phyloP scores from a whole-genome alignment of 2,329 filamentous ascomycete species.

The Pyrenochaeta sp. region DNA sequence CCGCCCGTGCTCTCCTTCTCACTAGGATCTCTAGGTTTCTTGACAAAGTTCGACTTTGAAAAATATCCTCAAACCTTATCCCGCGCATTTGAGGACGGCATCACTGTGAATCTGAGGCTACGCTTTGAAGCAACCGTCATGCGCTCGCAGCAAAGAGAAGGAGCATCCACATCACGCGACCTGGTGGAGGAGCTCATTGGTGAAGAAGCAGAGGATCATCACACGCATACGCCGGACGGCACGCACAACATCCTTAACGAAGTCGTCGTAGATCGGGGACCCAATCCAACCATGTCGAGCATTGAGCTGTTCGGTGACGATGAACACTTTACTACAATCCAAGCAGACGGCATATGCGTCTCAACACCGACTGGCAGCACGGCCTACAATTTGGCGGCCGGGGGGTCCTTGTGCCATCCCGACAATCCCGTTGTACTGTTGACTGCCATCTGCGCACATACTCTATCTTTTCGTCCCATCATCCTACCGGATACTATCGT shows the following conservation, averaged over 20 bases:
- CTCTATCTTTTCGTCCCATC: constrained; percentile 93
- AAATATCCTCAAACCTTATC: constrained; percentile 73
- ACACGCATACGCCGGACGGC: constrained; percentile 83
- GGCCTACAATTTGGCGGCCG: constrained; percentile 93
- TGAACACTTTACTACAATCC: constrained; percentile 91
- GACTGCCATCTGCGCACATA: constrained; percentile 93
- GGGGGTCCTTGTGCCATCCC: constrained; percentile 93
- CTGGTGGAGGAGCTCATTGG: constrained; percentile 90
- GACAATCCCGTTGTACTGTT: constrained; percentile 97
- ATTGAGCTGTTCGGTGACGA: constrained; percentile 95
- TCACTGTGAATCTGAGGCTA: constrained; percentile 85
- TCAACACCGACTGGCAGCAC: constrained; percentile 95
- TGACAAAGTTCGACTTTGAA: constrained; percentile 95
- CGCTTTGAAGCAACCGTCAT: constrained; percentile 95
- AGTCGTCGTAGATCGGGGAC: constrained; percentile 92
- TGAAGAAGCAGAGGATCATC: constrained; percentile 81
- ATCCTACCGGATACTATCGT: constrained; percentile 97
- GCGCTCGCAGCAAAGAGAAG: constrained; percentile 67
- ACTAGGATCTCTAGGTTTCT: constrained; percentile 88
- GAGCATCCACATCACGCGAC: constrained; percentile 46
- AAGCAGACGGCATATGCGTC: constrained; percentile 91
- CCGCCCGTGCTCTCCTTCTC: constrained; percentile 93
- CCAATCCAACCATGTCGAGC: constrained; percentile 91
- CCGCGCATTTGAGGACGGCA: constrained; percentile 78
- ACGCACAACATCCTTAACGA: constrained; percentile 95